Base-by-base conservation (phyloP, 2,329 filamentous ascomycete genomes). In the Incumbomyces lentus region DNA sequence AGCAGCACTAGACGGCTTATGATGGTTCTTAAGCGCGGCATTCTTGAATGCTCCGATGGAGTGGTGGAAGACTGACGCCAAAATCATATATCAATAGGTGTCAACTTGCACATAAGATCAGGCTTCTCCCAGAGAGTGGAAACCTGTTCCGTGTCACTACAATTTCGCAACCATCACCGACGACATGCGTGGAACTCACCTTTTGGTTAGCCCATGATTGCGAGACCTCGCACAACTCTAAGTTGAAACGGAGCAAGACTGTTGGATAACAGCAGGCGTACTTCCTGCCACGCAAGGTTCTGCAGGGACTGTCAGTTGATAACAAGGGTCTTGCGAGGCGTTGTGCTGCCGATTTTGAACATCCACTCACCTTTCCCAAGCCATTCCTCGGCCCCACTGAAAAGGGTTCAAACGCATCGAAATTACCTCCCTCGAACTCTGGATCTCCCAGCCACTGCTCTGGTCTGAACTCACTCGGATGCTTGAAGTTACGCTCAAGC, bases 401-500 rank as follows among this genome's bases (percentile, higher is more conserved):
- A 36, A 48, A 48, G 5, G 46, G 46, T 17, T 48, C 17, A 22
- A 45, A 32, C 13, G 26, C 34, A 3, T 18, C 18, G 12, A 17
- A n/a, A 4, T 33, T 17, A 29, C 44, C 46, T 13, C 38, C 18
- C 18, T 38, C n/a, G 29, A 17, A 49, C 14, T 40, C 18, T 3
- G 16, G n/a, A 29, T 36, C 47, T 14, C 43, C 47, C 6, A 49
- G 16, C 47, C 47, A 49, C 19, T 42, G 18, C 43, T 47, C 48
- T 19, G 45, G 45, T 7, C 26, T n/a, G 33, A 50, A 48, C n/a
- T 37, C 34, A 10, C 31, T 33, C 1, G 44, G 17, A 33, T 43
- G 30, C 17, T 30, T 33, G 44, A 47, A 50, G 38, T 43, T 38
- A 7, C 14, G 7, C 14, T 36, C 37, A 16, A 31, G n/a, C 13